A percentile compares a stretch with the other conserved stretches of the same genome.
Conservation (phyloP, 768 basidiomycete species). For the Ramaria sp. region DNA sequence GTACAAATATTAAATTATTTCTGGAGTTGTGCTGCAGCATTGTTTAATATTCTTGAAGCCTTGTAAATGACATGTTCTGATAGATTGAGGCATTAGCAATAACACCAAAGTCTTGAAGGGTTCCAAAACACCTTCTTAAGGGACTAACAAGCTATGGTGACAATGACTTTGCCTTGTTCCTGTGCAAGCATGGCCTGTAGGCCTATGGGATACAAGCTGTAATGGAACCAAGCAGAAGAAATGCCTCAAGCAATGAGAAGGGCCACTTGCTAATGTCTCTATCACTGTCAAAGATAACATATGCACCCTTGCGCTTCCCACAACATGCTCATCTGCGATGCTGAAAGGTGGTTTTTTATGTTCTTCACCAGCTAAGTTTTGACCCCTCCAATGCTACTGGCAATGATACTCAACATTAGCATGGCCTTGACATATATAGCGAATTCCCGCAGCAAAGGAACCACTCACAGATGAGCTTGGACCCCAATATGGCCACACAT, state of each 20-base stretch:
- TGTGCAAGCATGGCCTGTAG: too few relatives aligned
- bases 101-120: too few relatives aligned
- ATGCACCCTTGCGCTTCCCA: slow-evolving; percentile 50
- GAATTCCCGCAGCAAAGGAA: slow-evolving; percentile 6
- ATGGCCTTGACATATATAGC: slow-evolving; percentile 3
- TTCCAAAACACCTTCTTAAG: too few relatives aligned
- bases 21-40: too few relatives aligned
- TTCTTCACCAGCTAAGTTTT: neutral
- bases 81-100: too few relatives aligned
- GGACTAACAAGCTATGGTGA: too few relatives aligned
- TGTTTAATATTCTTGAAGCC: too few relatives aligned
- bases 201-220: too few relatives aligned
- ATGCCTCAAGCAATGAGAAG: neutral
- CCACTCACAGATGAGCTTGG: neutral
- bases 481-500: neutral
- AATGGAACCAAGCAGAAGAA: too few relatives aligned
- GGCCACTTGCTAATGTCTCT: slow-evolving; percentile 29
- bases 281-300: slow-evolving; percentile 87
- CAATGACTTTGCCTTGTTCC: too few relatives aligned
- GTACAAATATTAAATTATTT: too few relatives aligned
- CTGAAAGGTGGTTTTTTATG: slow-evolving; percentile 38
- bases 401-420: neutral
- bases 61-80: too few relatives aligned
- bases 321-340: slow-evolving; percentile 73
- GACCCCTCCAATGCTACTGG: neutral